Evolutionary conservation across 1,284 basidiomycete genomes (phyloP).

Genomic region (Apiotrichum mycotoxinovorans): DNA sequence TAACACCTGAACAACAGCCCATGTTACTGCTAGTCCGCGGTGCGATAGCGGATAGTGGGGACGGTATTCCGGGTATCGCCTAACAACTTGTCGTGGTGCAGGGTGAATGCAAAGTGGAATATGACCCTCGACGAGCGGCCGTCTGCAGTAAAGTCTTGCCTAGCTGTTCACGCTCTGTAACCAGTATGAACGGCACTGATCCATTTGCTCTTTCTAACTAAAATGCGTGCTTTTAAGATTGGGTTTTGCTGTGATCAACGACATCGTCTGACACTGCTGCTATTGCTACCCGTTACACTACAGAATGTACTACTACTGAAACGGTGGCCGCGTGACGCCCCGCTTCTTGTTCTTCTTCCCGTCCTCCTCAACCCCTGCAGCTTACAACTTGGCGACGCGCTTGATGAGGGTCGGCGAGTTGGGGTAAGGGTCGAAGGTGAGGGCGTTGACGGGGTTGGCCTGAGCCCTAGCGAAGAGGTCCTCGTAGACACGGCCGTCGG

Average conservation of each 20-base stretch:
- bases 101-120: no score
- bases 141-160: no score
- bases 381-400: constrained; percentile 20
- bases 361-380: no score
- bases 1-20: no score
- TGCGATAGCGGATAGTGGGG: no score
- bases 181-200: not conserved
- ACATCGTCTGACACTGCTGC: not conserved
- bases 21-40: no score
- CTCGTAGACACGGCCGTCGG: constrained; percentile 53
- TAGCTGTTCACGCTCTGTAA: no score
- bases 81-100: no score
- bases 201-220: not conserved
- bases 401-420: constrained; percentile 14
- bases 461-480: constrained; percentile 50
- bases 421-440: constrained; percentile 22
- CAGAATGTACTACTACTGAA: not conserved
- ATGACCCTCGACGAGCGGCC: no score
- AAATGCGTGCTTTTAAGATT: not conserved
- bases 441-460: constrained; percentile 22
- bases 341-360: no score
- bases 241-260: not conserved
- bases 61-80: no score
- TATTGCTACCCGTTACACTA: not conserved
- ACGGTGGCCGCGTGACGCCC: no score